These are phyloP conservation scores for Pythium dissimile DNA, from an alignment of 352 stramenopile genomes.

Conservation along the genomic window DNA sequence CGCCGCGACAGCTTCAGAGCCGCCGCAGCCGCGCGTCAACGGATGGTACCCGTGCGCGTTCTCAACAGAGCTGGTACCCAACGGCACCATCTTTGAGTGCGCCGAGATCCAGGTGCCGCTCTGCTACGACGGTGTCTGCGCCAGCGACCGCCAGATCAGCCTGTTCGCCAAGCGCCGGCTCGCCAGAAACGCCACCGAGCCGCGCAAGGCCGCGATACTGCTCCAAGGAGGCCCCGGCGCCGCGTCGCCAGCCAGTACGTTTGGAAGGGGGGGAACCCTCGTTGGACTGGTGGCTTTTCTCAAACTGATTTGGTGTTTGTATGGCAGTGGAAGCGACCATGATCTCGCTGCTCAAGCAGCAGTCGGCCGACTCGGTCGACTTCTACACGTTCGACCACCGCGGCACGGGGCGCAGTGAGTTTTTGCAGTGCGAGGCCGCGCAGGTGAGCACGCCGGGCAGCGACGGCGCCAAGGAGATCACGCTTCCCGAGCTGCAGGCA, in stretches of 20 bases:
- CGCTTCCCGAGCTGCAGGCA: constrained; percentile 2
- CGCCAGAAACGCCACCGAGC: neutral
- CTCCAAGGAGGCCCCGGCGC: constrained; percentile 23
- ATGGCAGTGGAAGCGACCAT: constrained; percentile 7
- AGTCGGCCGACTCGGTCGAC: constrained; percentile 15
- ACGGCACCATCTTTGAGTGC: constrained; percentile 8
- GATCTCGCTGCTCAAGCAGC: constrained; percentile 4
- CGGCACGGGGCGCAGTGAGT: constrained; percentile 26
- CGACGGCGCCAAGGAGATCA: constrained; percentile 5
- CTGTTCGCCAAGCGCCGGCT: constrained; percentile 23
- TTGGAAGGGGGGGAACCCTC: neutral
- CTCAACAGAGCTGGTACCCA: neutral
- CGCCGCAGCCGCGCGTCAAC: constrained; percentile 12
- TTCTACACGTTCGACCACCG: constrained; percentile 35
- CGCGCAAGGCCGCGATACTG: constrained; percentile 10
- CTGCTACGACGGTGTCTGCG: constrained; percentile 22
- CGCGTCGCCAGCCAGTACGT: constrained; percentile 11
- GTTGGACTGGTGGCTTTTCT: neutral
- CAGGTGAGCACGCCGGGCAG: constrained; percentile 18
- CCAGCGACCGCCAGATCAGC: constrained; percentile 9
- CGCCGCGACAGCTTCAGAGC: neutral
- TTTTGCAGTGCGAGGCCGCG: constrained; percentile 22
- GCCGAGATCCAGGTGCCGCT: constrained; percentile 15
- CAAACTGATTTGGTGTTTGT: neutral
- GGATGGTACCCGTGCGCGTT: constrained; percentile 25